Evolutionary conservation across 139 green algal species (phyloP).

Genomic region (Chlamydomonas sp.): DNA sequence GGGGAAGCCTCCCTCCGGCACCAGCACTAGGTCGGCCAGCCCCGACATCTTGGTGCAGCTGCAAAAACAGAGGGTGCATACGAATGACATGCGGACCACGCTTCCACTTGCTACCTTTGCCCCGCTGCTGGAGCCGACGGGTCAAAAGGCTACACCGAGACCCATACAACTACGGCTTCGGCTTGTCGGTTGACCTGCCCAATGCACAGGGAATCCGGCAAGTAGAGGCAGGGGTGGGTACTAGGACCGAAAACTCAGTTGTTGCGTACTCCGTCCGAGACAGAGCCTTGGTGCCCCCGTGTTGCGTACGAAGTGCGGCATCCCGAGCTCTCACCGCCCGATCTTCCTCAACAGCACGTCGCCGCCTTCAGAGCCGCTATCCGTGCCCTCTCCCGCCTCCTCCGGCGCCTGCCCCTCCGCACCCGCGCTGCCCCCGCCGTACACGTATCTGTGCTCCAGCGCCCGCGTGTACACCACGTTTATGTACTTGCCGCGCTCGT

Average conservation of each 20-base stretch:
- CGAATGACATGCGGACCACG: no score
- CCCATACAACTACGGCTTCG: neutral
- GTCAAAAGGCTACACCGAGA: neutral
- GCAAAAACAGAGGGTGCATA: neutral
- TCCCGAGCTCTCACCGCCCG: neutral
- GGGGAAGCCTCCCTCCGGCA: neutral
- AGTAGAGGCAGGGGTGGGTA: no score
- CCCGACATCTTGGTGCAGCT: constrained; percentile 28
- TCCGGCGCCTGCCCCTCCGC: neutral
- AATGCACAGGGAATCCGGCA: neutral
- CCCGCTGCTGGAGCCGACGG: no score
- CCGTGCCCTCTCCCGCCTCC: neutral
- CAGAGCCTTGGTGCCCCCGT: neutral
- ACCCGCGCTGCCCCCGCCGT: neutral
- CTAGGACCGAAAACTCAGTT: no score
- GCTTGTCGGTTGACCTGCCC: neutral
- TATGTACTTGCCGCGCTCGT: constrained; percentile 51
- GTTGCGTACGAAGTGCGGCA: no score
- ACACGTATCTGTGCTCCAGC: constrained; percentile 35
- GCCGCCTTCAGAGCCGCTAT: neutral
- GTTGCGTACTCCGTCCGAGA: no score
- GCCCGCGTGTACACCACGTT: constrained; percentile 41
- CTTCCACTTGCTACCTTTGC: no score
- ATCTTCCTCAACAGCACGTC: constrained; percentile 40
- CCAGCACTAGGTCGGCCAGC: constrained; percentile 4